Evolutionary conservation across 176 grass and related monocot genomes (phyloP).

Genomic region (Phyllostachys edulis): DNA sequence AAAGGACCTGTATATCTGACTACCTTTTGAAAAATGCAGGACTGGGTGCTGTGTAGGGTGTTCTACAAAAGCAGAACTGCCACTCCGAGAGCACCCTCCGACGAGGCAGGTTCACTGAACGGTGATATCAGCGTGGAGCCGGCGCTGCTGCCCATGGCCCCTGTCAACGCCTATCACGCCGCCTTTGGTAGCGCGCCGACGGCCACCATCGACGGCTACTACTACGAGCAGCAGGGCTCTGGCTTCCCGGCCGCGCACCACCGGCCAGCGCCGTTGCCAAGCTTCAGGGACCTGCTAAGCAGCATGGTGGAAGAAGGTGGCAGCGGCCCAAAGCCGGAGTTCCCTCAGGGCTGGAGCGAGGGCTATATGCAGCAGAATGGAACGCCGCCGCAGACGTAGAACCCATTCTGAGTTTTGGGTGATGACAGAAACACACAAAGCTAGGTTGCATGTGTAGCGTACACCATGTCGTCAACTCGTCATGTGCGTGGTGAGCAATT

Average conservation of each 20-base stretch:
- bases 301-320: constrained; percentile 22
- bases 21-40: neutral
- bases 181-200: neutral
- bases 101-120: constrained; percentile 1
- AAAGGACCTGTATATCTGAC: no score
- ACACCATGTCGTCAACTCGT: neutral
- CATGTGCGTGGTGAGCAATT: neutral
- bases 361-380: neutral
- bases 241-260: neutral
- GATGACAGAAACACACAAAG: neutral
- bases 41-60: constrained; percentile 72
- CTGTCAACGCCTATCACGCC: constrained; percentile 1
- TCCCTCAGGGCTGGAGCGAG: constrained; percentile 22
- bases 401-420: constrained; percentile 12
- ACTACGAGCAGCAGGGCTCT: neutral
- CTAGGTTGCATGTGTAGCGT: neutral
- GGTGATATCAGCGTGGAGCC: constrained; percentile 5
- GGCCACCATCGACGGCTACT: neutral
- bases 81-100: neutral
- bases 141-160: neutral
- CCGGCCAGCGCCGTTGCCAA: neutral
- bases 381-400: constrained; percentile 5
- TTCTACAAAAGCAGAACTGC: constrained; percentile 44
- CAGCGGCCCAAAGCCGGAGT: neutral
- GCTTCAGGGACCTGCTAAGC: constrained; percentile 31